Evolutionary conservation across 2,329 filamentous ascomycete species (phyloP), one percentile per base, ranked within the genome.

Genomic region (Nemania sp.): DNA sequence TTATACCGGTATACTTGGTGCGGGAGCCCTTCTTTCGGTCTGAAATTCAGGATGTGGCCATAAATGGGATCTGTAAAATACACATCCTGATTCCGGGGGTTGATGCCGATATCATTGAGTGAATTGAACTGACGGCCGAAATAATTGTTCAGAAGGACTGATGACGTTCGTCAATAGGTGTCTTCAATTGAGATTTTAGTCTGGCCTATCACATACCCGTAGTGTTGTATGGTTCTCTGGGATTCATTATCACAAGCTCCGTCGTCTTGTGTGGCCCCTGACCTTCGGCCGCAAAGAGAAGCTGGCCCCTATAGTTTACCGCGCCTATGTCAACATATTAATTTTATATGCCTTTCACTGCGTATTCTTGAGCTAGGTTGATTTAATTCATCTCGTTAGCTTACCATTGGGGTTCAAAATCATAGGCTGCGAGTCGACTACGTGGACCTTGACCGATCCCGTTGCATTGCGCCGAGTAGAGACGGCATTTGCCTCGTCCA

Each of bases 11-110:
- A 88, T 0, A 87, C 83, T 67, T 88, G 85, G 59, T 81, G 82
- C 4, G 77, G 82, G 11, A 87, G 69, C 0, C 79, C 80, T 0
- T 84, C 84, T 5, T 71, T 64, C 0, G 81, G 81, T 0, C 85
- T 78, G 66, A 88, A 87, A 21, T 83, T 77, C 67, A 88, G 85
- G 43, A 83, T 76, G 61, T 78, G 83, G 2, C 72, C 86, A 64
- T 88, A 88, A 7, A 80, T 77, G 0, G 83, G 81, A 59, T 89
- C 86, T 1, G 85, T 88, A 67, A 89, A 88, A 75, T 86, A 89
- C n/a, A 88, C 74, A 25, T 84, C 80, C n/a, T 79, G 78, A 58
- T 81, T 86, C 11, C 72, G 70, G 32, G 84, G 78, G 64, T 87
- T 79, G 57, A 85, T 69, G 1, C 79, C 77, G 0, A 84, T 77